Evolutionary conservation across 495 filamentous ascomycete species (phyloP), one percentile per base, ranked within the genome.

Genomic region (Pseudoneurospora amorphoporcata): DNA sequence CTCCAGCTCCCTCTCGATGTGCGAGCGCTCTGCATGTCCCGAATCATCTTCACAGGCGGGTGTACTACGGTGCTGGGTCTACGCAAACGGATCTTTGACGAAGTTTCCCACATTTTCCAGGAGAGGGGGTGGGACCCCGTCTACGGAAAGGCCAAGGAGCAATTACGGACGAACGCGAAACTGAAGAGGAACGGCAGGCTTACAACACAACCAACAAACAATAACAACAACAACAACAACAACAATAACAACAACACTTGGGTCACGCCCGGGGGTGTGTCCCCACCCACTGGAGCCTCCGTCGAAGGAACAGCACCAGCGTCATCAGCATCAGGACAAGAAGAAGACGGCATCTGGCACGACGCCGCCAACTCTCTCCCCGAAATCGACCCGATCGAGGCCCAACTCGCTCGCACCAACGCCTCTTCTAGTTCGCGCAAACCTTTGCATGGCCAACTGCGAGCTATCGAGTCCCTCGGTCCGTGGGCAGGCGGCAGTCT

Each of bases 401-500:
- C 89, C 70, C 86, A 88, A 74, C 80, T 94, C 8, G 78, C 29
- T 37, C 53, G 53, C 3, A 17, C 29, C 3, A 65, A 65, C 53
- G 29, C 53, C 23, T 17, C 19, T 0, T 0, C 23, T 1, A 58
- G 12, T 3, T 12, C 12, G 1, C 53, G 53, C 12, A 65, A 65
- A 37, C 53, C 53, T 8, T 82, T 84, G 1, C 78, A 82, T 19
- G 93, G 92, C 8, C 79, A 87, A 19, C 81, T 97, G 32, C 87
- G 92, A 3, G 92, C 90, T 17, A 83, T 98, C 14, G 92, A 96
- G 76, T 93, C 91, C 6, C 83, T 98, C 0, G 95, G 95, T 0
- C 84, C 93, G 7, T 99, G 95, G 95, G 89, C 90, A 42, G 95
- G 95, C 19, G 94, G 90, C 5, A 97, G 94, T 82, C 78, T 99